These are phyloP conservation scores for Macrolepiota fuliginosa DNA, from an alignment of 768 basidiomycete species.

Conservation along the genomic window DNA sequence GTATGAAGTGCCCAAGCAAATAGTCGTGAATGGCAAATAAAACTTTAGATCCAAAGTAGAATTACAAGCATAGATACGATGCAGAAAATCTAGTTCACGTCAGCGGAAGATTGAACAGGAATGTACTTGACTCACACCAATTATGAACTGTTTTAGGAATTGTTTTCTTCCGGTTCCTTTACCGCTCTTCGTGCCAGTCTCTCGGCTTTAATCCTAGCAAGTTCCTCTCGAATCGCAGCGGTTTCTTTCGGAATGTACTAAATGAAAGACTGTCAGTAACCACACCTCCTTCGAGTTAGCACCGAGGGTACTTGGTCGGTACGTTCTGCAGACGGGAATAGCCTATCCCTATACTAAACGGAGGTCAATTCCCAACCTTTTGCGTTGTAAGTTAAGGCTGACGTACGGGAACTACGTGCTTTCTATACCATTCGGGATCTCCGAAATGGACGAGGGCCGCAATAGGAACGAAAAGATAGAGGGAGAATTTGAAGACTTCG, in stretches of 20 bases:
- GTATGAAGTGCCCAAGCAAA: constrained; percentile 25
- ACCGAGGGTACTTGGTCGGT: constrained; percentile 41
- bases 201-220: constrained; percentile 69
- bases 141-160: constrained; percentile 17
- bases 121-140: constrained; percentile 6
- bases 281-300: background rate
- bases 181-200: constrained; percentile 46
- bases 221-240: constrained; percentile 60
- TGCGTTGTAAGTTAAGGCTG: background rate
- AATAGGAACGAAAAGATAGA: constrained; percentile 86
- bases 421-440: constrained; percentile 83
- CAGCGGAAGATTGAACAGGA: background rate
- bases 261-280: background rate
- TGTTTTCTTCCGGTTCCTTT: constrained; percentile 33
- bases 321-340: constrained; percentile 65
- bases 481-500: constrained; percentile 86
- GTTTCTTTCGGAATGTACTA: constrained; percentile 69
- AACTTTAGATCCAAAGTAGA: background rate
- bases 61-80: background rate
- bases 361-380: background rate
- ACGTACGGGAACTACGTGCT: constrained; percentile 71
- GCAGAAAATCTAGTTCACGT: background rate
- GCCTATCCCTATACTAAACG: constrained; percentile 64
- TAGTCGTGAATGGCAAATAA: background rate
- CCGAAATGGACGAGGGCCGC: constrained; percentile 81